Base-by-base conservation (phyloP, 1,284 basidiomycete genomes). In the Tylopilus sp. region DNA sequence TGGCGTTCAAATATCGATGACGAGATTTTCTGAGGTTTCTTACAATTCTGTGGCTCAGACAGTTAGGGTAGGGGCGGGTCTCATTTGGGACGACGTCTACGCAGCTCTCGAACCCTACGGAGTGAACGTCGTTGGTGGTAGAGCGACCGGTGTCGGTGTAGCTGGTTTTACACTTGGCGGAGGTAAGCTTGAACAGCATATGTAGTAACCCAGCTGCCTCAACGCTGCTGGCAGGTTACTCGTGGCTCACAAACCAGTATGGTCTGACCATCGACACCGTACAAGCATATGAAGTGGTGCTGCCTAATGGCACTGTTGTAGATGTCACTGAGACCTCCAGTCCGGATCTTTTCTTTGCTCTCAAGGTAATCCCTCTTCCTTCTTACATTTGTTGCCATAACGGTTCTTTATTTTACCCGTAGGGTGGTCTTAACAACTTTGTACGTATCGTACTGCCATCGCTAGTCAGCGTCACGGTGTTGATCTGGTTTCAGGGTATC, bases 401-500 rank as follows among this genome's bases (percentile, higher is more conserved):
- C 18, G n/a, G 51, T 32, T 24, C 63, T 49, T 38, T 61, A 33
- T 22, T 44, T 33, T 8, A 53, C 33, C 54, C 33, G 29, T 29
- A 88, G 86, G 88, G 87, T 32, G 86, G 87, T 19, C 80, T 84
- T 64, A 89, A 90, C 67, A 90, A 89, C 72, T 89, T 88, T 67
- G 88, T 88, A 63, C 65, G 84, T 16, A n/a, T 41, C 16, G 32
- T 15, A 38, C 10, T 32, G 22, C 18, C 12, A 44, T 44, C 49
- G 22, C 5, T 7, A 15, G 36, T 36, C 8, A 10, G 33, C 33
- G n/a, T n/a, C n/a, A 8, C 26, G 47, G 26, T 59, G 54, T 39
- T 36, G 22, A 62, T 8, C 13, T 33, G 39, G 24, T 49, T 58
- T 19, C 51, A 89, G 87, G 88, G 88, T 4, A 86, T 90, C 52